Evolutionary conservation across 345 rosid species (phyloP).

Genomic region (Pseudoturritis turrita): DNA sequence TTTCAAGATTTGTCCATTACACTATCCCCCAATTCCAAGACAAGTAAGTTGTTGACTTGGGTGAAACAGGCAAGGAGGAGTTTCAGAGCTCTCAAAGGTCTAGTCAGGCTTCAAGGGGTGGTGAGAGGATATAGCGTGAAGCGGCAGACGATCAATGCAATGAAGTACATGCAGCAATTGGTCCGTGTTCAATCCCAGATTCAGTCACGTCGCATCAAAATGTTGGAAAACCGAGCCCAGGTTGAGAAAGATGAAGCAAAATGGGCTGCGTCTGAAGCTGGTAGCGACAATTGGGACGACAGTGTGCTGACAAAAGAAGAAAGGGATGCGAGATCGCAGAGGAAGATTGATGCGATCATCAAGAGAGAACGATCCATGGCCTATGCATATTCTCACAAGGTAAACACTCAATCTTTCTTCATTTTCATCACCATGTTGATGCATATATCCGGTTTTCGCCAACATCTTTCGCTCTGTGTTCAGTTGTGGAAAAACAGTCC

Average conservation of each 20-base stretch:
- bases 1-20: slow-evolving; percentile 1
- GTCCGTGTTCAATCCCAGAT: slow-evolving; percentile 93
- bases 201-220: slow-evolving; percentile 82
- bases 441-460: neutral
- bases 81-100: slow-evolving; percentile 84
- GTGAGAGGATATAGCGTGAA: slow-evolving; percentile 84
- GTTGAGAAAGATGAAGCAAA: slow-evolving; percentile 40
- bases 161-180: slow-evolving; percentile 86
- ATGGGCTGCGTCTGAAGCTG: slow-evolving; percentile 58
- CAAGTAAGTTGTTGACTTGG: neutral
- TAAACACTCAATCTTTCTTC: slow-evolving; percentile 27
- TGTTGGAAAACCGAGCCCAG: slow-evolving; percentile 72
- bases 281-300: slow-evolving; percentile 77
- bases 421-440: neutral
- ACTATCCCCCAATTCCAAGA: neutral
- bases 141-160: slow-evolving; percentile 80
- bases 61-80: slow-evolving; percentile 78
- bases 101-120: slow-evolving; percentile 95
- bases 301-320: slow-evolving; percentile 80
- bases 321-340: slow-evolving; percentile 66
- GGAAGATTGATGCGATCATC: slow-evolving; percentile 67
- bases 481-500: slow-evolving; percentile 64
- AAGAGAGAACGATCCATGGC: slow-evolving; percentile 92
- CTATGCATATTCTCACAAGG: slow-evolving; percentile 90
- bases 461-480: neutral